Evolutionary conservation across 352 stramenopile species (phyloP).

Genomic region (Phytophthora pinifolia): DNA sequence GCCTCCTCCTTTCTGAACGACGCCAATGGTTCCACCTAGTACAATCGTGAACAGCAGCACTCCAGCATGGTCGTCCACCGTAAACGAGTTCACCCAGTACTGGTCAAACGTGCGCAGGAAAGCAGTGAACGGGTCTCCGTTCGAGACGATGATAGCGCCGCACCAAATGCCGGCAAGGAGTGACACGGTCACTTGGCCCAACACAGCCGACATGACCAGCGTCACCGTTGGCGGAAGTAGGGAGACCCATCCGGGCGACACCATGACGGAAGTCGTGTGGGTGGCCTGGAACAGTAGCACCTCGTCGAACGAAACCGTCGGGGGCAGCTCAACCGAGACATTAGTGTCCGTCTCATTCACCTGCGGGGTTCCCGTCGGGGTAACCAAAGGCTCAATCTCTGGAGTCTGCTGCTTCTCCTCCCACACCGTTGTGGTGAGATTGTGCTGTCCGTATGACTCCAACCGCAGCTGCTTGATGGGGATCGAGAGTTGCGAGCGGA

Average conservation of each 20-base stretch:
- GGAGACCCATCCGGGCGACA: constrained; percentile 74
- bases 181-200: constrained; percentile 80
- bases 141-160: constrained; percentile 79
- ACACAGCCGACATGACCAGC: constrained; percentile 65
- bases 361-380: neutral
- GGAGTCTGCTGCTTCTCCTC: constrained; percentile 10
- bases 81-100: constrained; percentile 87
- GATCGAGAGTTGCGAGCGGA: constrained; percentile 46
- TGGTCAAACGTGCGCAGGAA: constrained; percentile 87
- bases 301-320: constrained; percentile 20
- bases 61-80: constrained; percentile 77
- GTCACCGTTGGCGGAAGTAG: constrained; percentile 75
- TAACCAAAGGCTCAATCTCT: constrained; percentile 1
- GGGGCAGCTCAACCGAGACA: constrained; percentile 34
- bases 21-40: constrained; percentile 84
- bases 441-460: constrained; percentile 41
- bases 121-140: constrained; percentile 68
- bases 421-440: constrained; percentile 58
- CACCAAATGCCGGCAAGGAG: constrained; percentile 88
- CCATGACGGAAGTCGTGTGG: constrained; percentile 44
- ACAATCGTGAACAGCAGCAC: constrained; percentile 91
- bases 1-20: constrained; percentile 89
- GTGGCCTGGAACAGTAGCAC: constrained; percentile 35
- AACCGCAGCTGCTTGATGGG: constrained; percentile 49
- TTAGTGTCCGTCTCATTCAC: constrained; percentile 28